phyloP scores from a whole-genome alignment of 2,329 filamentous ascomycete genomes.

The Mariannaea elegans region DNA sequence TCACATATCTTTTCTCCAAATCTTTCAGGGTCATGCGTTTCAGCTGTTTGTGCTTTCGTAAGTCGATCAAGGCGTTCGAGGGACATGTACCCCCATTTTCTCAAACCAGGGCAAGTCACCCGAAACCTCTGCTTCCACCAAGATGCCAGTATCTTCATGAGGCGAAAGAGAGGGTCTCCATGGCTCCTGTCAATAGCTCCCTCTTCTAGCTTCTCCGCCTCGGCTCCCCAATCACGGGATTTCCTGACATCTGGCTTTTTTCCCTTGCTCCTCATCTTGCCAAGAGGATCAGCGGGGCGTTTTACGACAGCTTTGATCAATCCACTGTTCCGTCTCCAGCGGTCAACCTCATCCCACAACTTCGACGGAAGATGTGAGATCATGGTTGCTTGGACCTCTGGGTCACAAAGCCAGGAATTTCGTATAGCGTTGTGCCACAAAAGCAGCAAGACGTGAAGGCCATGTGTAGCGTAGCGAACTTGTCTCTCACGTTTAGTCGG shows the following conservation, averaged over 20 bases:
- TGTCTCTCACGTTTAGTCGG: slow-evolving; percentile 85
- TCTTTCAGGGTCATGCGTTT: slow-evolving; percentile 65
- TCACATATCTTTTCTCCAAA: slow-evolving; percentile 82
- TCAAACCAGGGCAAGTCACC: slow-evolving; percentile 78
- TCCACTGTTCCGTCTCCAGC: slow-evolving; percentile 76
- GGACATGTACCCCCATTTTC: slow-evolving; percentile 90
- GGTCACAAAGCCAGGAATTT: slow-evolving; percentile 85
- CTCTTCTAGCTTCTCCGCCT: slow-evolving; percentile 74
- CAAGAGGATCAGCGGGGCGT: slow-evolving; percentile 32
- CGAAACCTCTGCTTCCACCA: slow-evolving; percentile 91
- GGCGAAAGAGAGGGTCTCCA: slow-evolving; percentile 80
- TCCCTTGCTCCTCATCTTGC: slow-evolving; percentile 51
- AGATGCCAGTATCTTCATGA: slow-evolving; percentile 78
- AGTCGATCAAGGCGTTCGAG: slow-evolving; percentile 79
- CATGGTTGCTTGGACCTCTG: slow-evolving; percentile 77
- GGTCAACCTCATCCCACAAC: slow-evolving; percentile 76
- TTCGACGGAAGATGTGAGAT: slow-evolving; percentile 75
- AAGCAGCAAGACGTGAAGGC: slow-evolving; percentile 86
- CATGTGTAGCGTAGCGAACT: slow-evolving; percentile 82
- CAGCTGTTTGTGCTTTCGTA: slow-evolving; percentile 73
- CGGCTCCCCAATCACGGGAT: slow-evolving; percentile 72
- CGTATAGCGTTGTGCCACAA: slow-evolving; percentile 90
- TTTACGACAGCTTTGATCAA: slow-evolving; percentile 55
- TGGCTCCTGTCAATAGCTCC: slow-evolving; percentile 80
- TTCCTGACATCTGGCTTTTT: slow-evolving; percentile 49